These are phyloP conservation scores for Calonectria fujianensis DNA, from an alignment of 2,329 filamentous ascomycete genomes.

Conservation along the genomic window DNA sequence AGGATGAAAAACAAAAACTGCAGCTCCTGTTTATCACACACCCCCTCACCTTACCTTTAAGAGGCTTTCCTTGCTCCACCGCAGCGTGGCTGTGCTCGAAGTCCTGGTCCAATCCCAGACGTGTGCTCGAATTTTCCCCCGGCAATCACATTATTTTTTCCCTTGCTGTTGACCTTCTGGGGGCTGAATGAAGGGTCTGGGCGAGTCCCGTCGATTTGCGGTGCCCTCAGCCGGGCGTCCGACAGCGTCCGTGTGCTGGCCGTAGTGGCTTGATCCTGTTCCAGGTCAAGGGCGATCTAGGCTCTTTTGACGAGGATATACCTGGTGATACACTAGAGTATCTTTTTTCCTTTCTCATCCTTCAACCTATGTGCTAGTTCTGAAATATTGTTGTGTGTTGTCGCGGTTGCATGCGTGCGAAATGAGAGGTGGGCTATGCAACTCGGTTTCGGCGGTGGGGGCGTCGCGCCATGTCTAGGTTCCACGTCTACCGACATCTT, in stretches of 20 bases:
- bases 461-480: background rate
- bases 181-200: background rate
- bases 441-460: slow-evolving; percentile 2
- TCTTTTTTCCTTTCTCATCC: background rate
- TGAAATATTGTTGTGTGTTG: background rate
- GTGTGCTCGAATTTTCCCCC: slow-evolving; percentile 5
- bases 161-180: background rate
- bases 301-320: background rate
- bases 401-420: background rate
- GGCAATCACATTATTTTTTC: background rate
- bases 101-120: slow-evolving; percentile 24
- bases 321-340: background rate
- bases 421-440: slow-evolving; percentile 39
- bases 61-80: slow-evolving; percentile 17
- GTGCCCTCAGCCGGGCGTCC: background rate
- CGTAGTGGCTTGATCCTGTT: background rate
- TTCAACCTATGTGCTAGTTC: background rate
- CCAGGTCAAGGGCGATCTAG: background rate
- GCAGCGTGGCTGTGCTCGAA: slow-evolving; percentile 33
- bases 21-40: background rate
- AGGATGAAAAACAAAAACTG: background rate
- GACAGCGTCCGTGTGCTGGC: background rate
- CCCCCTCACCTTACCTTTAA: background rate
- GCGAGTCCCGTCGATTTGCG: slow-evolving; percentile 17
- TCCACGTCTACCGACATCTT: slow-evolving; percentile 23